Percentiles rank a stretch among this genome's conserved stretches.
These are phyloP conservation scores for Phytophthora europaea DNA, from an alignment of 352 stramenopile genomes.

Conservation along the genomic window DNA sequence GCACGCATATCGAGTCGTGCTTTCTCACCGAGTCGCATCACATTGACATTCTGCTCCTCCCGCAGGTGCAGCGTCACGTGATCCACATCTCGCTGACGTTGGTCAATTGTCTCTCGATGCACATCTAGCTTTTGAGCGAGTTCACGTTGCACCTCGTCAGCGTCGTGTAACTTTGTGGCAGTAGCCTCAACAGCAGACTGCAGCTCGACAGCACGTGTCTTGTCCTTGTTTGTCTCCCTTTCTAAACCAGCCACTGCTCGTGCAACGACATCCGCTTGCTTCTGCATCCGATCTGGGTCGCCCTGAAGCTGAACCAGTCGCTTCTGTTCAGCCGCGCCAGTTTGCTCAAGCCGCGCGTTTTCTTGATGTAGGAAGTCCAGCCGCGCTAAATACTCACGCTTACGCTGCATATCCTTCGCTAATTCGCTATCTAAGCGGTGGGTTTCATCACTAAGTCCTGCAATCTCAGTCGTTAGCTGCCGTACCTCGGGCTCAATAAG, in stretches of 20 bases:
- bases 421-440: conserved; percentile 78
- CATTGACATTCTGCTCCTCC: conserved; percentile 88
- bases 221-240: conserved; percentile 69
- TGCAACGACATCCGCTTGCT: conserved; percentile 89
- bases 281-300: conserved; percentile 86
- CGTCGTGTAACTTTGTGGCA: conserved; percentile 69
- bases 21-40: conserved; percentile 78
- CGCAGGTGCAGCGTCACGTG: conserved; percentile 88
- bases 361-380: conserved; percentile 71
- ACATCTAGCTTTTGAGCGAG: conserved; percentile 90
- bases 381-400: conserved; percentile 66
- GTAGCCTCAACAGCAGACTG: conserved; percentile 56
- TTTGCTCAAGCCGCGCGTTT: conserved; percentile 70
- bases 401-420: conserved; percentile 71
- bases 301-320: conserved; percentile 70
- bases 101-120: conserved; percentile 91
- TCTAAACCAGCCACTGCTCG: conserved; percentile 80
- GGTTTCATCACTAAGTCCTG: conserved; percentile 71
- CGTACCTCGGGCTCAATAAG: conserved; percentile 88
- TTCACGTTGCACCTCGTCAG: conserved; percentile 83
- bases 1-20: conserved; percentile 71
- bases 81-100: conserved; percentile 93
- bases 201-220: conserved; percentile 43
- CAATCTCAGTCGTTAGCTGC: conserved; percentile 76
- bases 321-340: conserved; percentile 59